These are phyloP conservation scores for Solanum bukasovii DNA, from an alignment of 257 asterid genomes.

Conservation along the genomic window DNA sequence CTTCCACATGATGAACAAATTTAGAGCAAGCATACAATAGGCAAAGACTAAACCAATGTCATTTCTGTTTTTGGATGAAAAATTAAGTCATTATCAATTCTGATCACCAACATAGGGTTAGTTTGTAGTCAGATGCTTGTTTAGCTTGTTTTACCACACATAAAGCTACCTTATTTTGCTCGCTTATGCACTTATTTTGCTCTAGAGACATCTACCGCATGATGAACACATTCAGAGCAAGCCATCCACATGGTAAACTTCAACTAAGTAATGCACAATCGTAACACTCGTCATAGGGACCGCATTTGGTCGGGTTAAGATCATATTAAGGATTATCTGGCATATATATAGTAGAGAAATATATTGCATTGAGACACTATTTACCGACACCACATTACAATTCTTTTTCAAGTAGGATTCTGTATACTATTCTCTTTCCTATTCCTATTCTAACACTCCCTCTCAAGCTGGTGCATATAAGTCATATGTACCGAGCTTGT, in stretches of 20 bases:
- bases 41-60: neutral
- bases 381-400: neutral
- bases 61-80: neutral
- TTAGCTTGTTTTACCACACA: neutral
- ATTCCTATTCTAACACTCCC: neutral
- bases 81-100: neutral
- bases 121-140: neutral
- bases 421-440: neutral
- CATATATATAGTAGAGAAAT: neutral
- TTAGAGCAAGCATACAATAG: neutral
- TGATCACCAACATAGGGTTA: neutral
- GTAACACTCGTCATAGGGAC: neutral
- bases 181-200: neutral
- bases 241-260: neutral
- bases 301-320: neutral
- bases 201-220: neutral
- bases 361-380: neutral
- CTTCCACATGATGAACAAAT: neutral
- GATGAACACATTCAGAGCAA: neutral
- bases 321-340: neutral
- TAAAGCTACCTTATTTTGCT: neutral
- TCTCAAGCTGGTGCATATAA: neutral
- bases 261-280: neutral
- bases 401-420: neutral
- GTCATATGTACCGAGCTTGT: neutral